Percentiles rank a stretch among this genome's conserved stretches.
Evolutionary conservation across 73 alveolate species (phyloP).

Genomic region (Blepharisma japonicum): DNA sequence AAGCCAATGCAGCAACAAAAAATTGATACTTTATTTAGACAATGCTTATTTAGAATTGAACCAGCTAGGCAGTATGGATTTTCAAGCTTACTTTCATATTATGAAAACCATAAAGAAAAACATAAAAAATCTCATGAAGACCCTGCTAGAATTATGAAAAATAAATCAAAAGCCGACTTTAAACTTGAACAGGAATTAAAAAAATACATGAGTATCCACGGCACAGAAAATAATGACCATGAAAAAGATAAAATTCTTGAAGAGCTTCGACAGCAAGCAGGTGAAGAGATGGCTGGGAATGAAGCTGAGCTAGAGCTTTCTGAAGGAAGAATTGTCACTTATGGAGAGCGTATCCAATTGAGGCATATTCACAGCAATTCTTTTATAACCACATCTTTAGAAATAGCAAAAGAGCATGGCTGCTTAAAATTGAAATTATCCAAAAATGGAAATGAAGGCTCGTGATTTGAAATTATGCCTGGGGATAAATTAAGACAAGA

Average conservation of each 20-base stretch:
- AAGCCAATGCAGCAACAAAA: background rate
- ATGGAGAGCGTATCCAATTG: conserved; percentile 28
- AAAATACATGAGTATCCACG: background rate
- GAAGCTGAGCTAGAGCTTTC: conserved; percentile 17
- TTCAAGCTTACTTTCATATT: background rate
- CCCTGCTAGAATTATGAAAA: background rate
- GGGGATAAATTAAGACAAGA: conserved; percentile 17
- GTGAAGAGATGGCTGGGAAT: conserved; percentile 26
- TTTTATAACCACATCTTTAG: background rate
- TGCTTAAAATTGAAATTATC: background rate
- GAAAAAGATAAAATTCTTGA: no score
- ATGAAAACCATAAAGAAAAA: background rate
- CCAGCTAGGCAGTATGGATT: conserved; percentile 15
- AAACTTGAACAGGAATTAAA: background rate
- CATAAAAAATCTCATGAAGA: conserved; percentile 3
- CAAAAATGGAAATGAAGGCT: background rate
- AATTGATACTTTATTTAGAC: background rate
- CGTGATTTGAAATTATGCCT: conserved; percentile 26
- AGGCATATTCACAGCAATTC: conserved; percentile 30
- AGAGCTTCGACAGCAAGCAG: background rate
- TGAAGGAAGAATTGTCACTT: conserved; percentile 13
- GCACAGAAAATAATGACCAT: no score
- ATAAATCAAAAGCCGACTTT: background rate
- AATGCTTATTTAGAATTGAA: background rate
- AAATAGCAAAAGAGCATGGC: conserved; percentile 27